Evolutionary conservation across 2,329 filamentous ascomycete species (phyloP).

Genomic region (Fusarium fracticaudum): DNA sequence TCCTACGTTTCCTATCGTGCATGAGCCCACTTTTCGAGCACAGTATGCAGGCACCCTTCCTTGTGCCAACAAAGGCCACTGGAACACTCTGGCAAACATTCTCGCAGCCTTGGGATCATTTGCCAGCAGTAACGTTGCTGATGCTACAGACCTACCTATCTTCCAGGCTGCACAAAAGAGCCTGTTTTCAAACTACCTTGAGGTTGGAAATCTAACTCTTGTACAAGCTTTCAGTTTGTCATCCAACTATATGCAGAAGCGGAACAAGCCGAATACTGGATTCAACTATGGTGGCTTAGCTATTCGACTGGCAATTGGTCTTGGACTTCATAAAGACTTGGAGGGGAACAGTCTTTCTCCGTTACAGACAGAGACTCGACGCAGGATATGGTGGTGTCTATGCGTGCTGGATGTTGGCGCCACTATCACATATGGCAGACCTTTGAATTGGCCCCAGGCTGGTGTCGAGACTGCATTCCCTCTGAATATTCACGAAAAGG

Average conservation of each 20-base stretch:
- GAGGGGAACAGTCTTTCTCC: background rate
- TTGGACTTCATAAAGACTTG: conserved; percentile 26
- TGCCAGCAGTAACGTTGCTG: conserved; percentile 3
- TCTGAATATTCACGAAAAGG: conserved; percentile 22
- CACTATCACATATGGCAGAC: conserved; percentile 20
- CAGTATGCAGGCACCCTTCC: conserved; percentile 15
- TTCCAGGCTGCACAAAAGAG: conserved; percentile 23
- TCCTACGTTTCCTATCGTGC: conserved; percentile 16
- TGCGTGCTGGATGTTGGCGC: conserved; percentile 23
- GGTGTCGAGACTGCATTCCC: conserved; percentile 24
- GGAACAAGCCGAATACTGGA: conserved; percentile 23
- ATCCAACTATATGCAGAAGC: conserved; percentile 21
- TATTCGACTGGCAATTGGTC: conserved; percentile 2
- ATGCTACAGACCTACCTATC: conserved; percentile 7
- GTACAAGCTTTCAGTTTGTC: conserved; percentile 19
- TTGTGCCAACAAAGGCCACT: conserved; percentile 17
- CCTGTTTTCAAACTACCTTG: conserved; percentile 23
- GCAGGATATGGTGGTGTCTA: conserved; percentile 27
- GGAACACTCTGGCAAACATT: conserved; percentile 18
- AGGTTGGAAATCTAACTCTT: conserved; percentile 20
- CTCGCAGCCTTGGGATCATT: conserved; percentile 18
- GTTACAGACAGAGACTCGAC: conserved; percentile 19
- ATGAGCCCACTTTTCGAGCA: conserved; percentile 28
- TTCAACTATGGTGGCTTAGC: conserved; percentile 25
- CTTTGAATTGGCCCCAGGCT: conserved; percentile 22